phyloP scores from a whole-genome alignment of 1,284 basidiomycete species.

The Trametes pubescens region DNA sequence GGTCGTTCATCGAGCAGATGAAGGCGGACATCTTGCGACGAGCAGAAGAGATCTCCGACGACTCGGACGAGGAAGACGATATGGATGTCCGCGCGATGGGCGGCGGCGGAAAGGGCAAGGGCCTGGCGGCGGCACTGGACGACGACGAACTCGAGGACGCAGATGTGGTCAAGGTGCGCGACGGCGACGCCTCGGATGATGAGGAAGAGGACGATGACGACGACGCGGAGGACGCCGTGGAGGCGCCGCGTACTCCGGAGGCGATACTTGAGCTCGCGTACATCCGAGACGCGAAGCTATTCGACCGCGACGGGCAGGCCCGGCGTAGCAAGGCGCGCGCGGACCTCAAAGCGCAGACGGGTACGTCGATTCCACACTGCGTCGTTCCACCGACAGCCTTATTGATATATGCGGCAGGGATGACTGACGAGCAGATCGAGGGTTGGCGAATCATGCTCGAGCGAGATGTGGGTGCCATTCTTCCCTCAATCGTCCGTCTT shows the following conservation, averaged over 20 bases:
- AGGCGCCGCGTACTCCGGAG: conserved; percentile 52
- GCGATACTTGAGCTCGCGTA: conserved; percentile 81
- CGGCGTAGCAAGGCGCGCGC: conserved; percentile 70
- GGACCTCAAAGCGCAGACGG: conserved; percentile 72
- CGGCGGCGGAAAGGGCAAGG: conserved; percentile 38
- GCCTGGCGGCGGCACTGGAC: conserved; percentile 53
- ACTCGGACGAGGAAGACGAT: conserved; percentile 67
- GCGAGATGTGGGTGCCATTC: conserved; percentile 66
- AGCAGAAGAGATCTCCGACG: conserved; percentile 71
- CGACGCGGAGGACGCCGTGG: conserved; percentile 46
- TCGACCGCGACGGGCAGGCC: conserved; percentile 79
- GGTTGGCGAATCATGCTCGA: conserved; percentile 91
- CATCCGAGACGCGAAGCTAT: conserved; percentile 73
- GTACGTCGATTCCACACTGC: conserved; percentile 41
- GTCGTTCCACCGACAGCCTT: background rate
- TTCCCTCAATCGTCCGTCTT: conserved; percentile 1
- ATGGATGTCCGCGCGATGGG: conserved; percentile 11
- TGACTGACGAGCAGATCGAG: conserved; percentile 84
- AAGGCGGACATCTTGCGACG: conserved; percentile 84
- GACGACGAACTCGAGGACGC: conserved; percentile 60
- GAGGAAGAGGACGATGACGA: conserved; percentile 56
- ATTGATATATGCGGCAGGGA: conserved; percentile 47
- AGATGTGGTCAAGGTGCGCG: conserved; percentile 58
- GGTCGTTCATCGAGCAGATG: conserved; percentile 73
- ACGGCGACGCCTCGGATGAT: conserved; percentile 68